These are phyloP conservation scores for Elsinoe arachidis DNA, from an alignment of 2,329 filamentous ascomycete genomes.

Conservation along the genomic window DNA sequence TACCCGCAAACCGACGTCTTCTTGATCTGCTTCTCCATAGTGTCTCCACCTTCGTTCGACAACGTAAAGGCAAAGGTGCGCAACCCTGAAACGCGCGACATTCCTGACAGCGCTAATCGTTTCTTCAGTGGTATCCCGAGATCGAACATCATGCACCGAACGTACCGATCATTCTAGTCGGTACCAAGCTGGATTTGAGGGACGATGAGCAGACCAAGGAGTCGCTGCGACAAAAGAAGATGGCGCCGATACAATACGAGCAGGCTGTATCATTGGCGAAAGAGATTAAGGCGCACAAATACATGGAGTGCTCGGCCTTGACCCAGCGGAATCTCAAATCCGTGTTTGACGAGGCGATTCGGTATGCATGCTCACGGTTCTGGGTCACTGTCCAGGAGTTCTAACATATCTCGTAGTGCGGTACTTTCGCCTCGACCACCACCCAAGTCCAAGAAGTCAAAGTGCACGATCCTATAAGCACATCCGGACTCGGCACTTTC, in stretches of 20 bases:
- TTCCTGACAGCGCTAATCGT: neutral
- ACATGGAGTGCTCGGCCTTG: conserved; percentile 93
- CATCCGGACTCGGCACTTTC: neutral
- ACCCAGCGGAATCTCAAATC: conserved; percentile 97
- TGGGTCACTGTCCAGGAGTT: neutral
- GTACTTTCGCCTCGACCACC: conserved; percentile 61
- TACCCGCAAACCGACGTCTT: conserved; percentile 99
- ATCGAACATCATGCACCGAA: conserved; percentile 94
- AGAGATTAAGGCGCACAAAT: conserved; percentile 94
- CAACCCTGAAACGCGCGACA: neutral
- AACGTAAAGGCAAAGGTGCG: conserved; percentile 97
- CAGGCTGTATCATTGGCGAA: conserved; percentile 82
- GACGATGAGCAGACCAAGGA: conserved; percentile 79
- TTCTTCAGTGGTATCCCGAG: conserved; percentile 83
- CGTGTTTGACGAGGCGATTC: conserved; percentile 96
- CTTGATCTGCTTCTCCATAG: conserved; percentile 96
- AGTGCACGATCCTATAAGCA: conserved; percentile 58
- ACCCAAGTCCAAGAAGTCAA: conserved; percentile 52
- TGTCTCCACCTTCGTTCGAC: conserved; percentile 94
- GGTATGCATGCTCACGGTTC: conserved; percentile 50
- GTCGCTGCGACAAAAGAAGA: conserved; percentile 78
- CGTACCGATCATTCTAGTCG: conserved; percentile 93
- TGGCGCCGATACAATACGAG: conserved; percentile 94
- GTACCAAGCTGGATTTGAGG: conserved; percentile 91
- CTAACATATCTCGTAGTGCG: conserved; percentile 42